Evolutionary conservation across 805 yeast genomes (phyloP).

Genomic region (Candida michaelii): DNA sequence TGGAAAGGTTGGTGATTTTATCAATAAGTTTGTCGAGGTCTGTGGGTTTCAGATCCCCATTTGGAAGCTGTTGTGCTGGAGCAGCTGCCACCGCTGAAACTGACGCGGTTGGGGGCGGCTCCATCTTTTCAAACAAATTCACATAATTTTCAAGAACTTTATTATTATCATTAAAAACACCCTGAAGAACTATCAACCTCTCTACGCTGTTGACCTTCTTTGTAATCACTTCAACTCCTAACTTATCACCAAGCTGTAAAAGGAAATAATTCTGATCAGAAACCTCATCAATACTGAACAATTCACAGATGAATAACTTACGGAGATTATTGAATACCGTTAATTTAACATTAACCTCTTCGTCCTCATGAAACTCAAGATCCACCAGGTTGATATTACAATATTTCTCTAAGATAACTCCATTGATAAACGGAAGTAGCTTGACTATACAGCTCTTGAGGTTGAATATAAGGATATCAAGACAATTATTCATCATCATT

Average conservation of each 20-base stretch:
- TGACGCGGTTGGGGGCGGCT: no score
- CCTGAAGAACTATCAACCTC: constrained; percentile 20
- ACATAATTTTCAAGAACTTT: constrained; percentile 22
- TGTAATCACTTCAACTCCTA: constrained; percentile 12
- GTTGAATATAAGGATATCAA: constrained; percentile 29
- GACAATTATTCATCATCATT: constrained; percentile 23
- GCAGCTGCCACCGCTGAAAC: no score
- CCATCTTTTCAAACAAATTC: constrained; percentile 25
- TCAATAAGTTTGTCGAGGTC: constrained; percentile 25
- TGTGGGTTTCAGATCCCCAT: no score
- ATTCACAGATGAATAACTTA: constrained; percentile 37
- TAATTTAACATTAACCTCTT: constrained; percentile 11
- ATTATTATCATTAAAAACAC: constrained; percentile 24
- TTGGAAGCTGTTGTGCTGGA: not conserved
- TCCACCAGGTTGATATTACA: constrained; percentile 38
- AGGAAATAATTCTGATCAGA: constrained; percentile 31
- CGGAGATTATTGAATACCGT: constrained; percentile 35
- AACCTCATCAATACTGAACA: constrained; percentile 35
- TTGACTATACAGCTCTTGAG: constrained; percentile 27
- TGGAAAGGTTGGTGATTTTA: constrained; percentile 31
- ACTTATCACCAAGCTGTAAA: constrained; percentile 25
- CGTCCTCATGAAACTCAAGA: constrained; percentile 25
- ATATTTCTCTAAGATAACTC: constrained; percentile 39
- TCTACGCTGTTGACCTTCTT: constrained; percentile 12
- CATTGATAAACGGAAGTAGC: constrained; percentile 34